phyloP scores from a whole-genome alignment of 352 stramenopile genomes.

The Globisporangium canariense region DNA sequence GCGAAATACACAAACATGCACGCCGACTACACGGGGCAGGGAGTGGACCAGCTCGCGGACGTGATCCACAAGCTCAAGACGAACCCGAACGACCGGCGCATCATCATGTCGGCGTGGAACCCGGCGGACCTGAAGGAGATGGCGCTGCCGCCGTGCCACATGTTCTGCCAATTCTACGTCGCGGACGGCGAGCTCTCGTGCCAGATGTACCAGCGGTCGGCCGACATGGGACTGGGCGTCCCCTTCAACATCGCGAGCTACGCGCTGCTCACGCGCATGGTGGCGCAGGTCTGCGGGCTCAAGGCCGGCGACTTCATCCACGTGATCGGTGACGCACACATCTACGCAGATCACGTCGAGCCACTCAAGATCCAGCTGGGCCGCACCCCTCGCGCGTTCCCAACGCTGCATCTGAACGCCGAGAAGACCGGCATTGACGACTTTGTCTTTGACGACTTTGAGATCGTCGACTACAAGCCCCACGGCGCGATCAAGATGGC shows the following conservation, averaged over 20 bases:
- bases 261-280: constrained; percentile 94
- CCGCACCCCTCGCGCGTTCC: constrained; percentile 92
- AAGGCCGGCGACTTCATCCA: constrained; percentile 98
- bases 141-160: constrained; percentile 99
- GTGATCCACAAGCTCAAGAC: constrained; percentile 98
- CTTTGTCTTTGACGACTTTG: constrained; percentile 97
- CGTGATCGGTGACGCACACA: constrained; percentile 98
- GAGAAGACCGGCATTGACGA: constrained; percentile 91
- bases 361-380: constrained; percentile 95
- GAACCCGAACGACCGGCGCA: constrained; percentile 97
- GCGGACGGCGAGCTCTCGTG: constrained; percentile 79
- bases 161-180: constrained; percentile 97
- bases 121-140: constrained; percentile 95
- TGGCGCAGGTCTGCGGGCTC: constrained; percentile 94
- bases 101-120: constrained; percentile 99
- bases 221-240: constrained; percentile 99
- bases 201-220: constrained; percentile 99
- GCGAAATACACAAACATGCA: constrained; percentile 98
- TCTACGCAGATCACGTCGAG: constrained; percentile 99
- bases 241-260: constrained; percentile 99
- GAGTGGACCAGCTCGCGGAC: constrained; percentile 97
- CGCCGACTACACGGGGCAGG: constrained; percentile 96
- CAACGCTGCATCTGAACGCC: constrained; percentile 90
- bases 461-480: constrained; percentile 94
- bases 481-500: constrained; percentile 99